phyloP scores from a whole-genome alignment of 345 rosid species.

The Populus simonii region DNA sequence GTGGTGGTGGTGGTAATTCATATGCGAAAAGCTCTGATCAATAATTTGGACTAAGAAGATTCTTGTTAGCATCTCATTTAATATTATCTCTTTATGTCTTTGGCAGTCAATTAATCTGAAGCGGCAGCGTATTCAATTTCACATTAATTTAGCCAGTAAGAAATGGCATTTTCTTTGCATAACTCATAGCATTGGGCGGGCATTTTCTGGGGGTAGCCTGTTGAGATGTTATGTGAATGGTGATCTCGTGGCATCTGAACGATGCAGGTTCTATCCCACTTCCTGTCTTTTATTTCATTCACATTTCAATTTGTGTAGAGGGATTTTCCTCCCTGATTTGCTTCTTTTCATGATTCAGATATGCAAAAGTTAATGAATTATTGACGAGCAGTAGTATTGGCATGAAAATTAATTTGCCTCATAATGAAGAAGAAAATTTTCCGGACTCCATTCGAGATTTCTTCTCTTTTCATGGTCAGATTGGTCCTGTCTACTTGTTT shows the following conservation, averaged over 20 bases:
- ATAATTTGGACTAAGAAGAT: too few species aligned
- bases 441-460: slow-evolving; percentile 47
- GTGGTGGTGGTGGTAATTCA: not conserved
- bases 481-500: slow-evolving; percentile 88
- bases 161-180: slow-evolving; percentile 93
- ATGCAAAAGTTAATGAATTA: slow-evolving; percentile 79
- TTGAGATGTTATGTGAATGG: slow-evolving; percentile 85
- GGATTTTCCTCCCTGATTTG: slow-evolving; percentile 13
- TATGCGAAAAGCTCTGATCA: too few species aligned
- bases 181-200: slow-evolving; percentile 87
- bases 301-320: not conserved
- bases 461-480: slow-evolving; percentile 77
- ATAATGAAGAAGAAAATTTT: slow-evolving; percentile 52
- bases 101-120: slow-evolving; percentile 76
- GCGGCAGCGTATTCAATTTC: slow-evolving; percentile 61
- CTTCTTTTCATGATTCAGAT: slow-evolving; percentile 49
- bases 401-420: slow-evolving; percentile 51
- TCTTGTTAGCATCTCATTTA: slow-evolving; percentile 2
- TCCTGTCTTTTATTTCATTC: slow-evolving; percentile 7
- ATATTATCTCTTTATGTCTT: slow-evolving; percentile 27
- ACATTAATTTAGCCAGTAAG: slow-evolving; percentile 52
- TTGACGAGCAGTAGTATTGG: slow-evolving; percentile 77
- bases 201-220: slow-evolving; percentile 94
- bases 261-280: slow-evolving; percentile 69
- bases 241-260: slow-evolving; percentile 80